Conservation (phyloP, 2,329 filamentous ascomycete species). For the Monosporascus cannonballus region DNA sequence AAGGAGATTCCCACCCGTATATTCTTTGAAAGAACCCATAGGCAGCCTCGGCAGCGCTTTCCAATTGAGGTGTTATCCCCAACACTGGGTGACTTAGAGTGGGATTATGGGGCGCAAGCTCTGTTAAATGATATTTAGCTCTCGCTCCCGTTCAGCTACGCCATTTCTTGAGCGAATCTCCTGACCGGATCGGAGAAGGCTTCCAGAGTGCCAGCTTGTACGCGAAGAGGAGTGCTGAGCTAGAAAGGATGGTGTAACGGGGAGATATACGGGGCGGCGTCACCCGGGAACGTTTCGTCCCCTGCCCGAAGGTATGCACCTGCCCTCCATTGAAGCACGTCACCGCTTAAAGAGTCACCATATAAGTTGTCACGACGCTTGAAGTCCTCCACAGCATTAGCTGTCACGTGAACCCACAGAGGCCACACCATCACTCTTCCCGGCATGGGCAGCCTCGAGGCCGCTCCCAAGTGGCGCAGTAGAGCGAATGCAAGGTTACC, state of each 20-base stretch:
- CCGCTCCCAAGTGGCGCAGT: constrained; percentile 6
- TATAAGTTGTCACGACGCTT: background rate
- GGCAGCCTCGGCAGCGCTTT: background rate
- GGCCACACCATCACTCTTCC: constrained; percentile 10
- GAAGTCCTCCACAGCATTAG: constrained; percentile 6
- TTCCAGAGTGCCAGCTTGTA: constrained; percentile 4
- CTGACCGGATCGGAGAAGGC: constrained; percentile 1
- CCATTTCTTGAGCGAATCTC: constrained; percentile 10
- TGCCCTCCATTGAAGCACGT: constrained; percentile 8
- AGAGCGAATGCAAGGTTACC: constrained; percentile 8
- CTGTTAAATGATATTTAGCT: constrained; percentile 1
- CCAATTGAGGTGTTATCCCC: constrained; percentile 1
- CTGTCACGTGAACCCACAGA: constrained; percentile 12
- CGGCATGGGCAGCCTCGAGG: constrained; percentile 5
- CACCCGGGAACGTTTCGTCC: background rate
- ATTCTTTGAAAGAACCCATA: background rate
- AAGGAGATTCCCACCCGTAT: too few species aligned
- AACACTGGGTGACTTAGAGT: constrained; percentile 1
- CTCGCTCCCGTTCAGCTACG: constrained; percentile 1
- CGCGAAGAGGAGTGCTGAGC: constrained; percentile 4
- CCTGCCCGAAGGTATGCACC: constrained; percentile 6
- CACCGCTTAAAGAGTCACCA: too few species aligned
- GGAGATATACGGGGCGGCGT: constrained; percentile 3
- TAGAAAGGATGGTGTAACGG: constrained; percentile 9
- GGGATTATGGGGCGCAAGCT: constrained; percentile 4